Conservation (phyloP, 805 yeast species). For the Blastobotrys parvus region DNA sequence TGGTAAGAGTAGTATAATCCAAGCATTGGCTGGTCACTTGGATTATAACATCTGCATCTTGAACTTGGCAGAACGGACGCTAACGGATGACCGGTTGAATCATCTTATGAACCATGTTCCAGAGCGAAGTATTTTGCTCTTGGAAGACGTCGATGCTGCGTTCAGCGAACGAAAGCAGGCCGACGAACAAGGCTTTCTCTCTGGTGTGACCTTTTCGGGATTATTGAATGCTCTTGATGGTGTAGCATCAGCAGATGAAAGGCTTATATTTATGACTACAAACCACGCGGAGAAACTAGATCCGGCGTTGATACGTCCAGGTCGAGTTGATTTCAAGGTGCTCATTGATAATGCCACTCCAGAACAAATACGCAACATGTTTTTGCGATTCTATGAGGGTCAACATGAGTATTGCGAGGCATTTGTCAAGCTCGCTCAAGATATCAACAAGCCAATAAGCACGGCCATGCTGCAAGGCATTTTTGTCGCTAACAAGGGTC, state of each 20-base stretch:
- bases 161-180: slow-evolving; percentile 73
- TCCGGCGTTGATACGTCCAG: slow-evolving; percentile 90
- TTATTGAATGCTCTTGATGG: slow-evolving; percentile 91
- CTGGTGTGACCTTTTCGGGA: slow-evolving; percentile 95
- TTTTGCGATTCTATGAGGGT: slow-evolving; percentile 71
- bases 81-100: slow-evolving; percentile 90
- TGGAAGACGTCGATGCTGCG: slow-evolving; percentile 96
- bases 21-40: slow-evolving; percentile 91
- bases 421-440: slow-evolving; percentile 38
- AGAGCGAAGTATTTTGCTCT: slow-evolving; percentile 68
- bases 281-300: slow-evolving; percentile 93
- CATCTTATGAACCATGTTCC: slow-evolving; percentile 96
- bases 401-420: slow-evolving; percentile 47
- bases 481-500: slow-evolving; percentile 83
- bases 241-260: slow-evolving; percentile 94
- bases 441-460: slow-evolving; percentile 52
- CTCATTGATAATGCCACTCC: slow-evolving; percentile 81
- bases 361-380: slow-evolving; percentile 75
- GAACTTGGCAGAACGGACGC: slow-evolving; percentile 80
- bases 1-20: slow-evolving; percentile 93
- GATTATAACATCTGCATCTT: slow-evolving; percentile 93
- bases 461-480: slow-evolving; percentile 95
- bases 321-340: slow-evolving; percentile 81
- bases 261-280: slow-evolving; percentile 95
- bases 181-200: slow-evolving; percentile 65